These are phyloP conservation scores for Auricularia cornea DNA, from an alignment of 768 basidiomycete species.

Conservation along the genomic window DNA sequence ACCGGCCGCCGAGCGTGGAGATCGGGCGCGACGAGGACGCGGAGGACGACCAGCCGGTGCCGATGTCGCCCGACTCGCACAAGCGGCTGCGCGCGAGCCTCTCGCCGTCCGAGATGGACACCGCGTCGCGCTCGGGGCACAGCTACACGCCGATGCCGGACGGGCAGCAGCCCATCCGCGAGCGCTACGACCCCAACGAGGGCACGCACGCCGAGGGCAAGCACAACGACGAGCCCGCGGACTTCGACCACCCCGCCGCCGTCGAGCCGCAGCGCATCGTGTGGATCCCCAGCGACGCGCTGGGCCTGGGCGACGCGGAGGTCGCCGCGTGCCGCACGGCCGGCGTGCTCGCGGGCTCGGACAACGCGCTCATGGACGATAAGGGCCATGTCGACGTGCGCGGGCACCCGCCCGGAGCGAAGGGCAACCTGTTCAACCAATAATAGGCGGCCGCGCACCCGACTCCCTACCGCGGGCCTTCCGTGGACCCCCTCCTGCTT, in stretches of 20 bases:
- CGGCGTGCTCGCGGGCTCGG: slow-evolving; percentile 43
- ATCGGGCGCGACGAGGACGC: slow-evolving; percentile 10
- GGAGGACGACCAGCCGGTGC: slow-evolving; percentile 10
- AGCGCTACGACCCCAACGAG: background rate
- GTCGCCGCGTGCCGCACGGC: slow-evolving; percentile 42
- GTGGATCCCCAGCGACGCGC: slow-evolving; percentile 75
- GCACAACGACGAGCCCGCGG: slow-evolving; percentile 20
- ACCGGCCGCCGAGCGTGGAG: slow-evolving; percentile 7
- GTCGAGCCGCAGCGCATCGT: slow-evolving; percentile 64
- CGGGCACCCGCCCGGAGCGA: slow-evolving; percentile 33
- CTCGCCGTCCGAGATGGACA: slow-evolving; percentile 11
- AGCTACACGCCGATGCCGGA: slow-evolving; percentile 6
- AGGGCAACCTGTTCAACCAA: slow-evolving; percentile 1
- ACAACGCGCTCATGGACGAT: slow-evolving; percentile 49
- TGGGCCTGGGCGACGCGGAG: slow-evolving; percentile 56
- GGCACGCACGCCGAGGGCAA: slow-evolving; percentile 11
- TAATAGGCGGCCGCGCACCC: background rate
- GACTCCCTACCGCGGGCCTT: too few species aligned
- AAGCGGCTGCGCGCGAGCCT: slow-evolving; percentile 12
- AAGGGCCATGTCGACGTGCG: slow-evolving; percentile 52
- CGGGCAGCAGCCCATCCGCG: background rate
- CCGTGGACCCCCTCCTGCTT: too few species aligned
- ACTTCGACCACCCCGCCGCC: slow-evolving; percentile 82
- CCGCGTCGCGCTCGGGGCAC: slow-evolving; percentile 4
- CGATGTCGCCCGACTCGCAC: slow-evolving; percentile 2